Base-by-base conservation (phyloP, 1,284 basidiomycete species). In the Ganoderma meredithae region DNA sequence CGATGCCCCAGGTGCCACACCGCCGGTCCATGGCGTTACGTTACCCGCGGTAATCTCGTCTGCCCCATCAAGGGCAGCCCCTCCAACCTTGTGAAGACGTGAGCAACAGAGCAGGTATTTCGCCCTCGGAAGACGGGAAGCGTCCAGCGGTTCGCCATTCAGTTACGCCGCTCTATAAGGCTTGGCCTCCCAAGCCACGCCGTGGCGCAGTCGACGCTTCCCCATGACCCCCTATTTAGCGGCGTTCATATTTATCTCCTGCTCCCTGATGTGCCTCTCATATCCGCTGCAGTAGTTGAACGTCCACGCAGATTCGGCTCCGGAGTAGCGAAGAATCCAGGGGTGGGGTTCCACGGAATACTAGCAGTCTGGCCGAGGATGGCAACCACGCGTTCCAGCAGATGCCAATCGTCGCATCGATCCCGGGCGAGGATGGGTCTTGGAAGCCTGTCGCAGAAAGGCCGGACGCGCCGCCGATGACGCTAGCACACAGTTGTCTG, bases 241-340 rank as follows among this genome's bases (percentile, higher is more conserved):
- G 22, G 13, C 40, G 40, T 60, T 39, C 58, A 40, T 40, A 60
- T 60, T 22, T 52, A 40, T 60, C 39, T 39, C 31, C 27, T 15
- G 31, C 39, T 40, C 36, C n/a, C 22, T 60, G 58, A 39, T 39
- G 36, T 40, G n/a, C 39, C 40, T 60, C 39, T 9, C 33, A 33
- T 19, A 19, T 19, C 60, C 60, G 25, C 59, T 44, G 4, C 41
- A 7, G 36, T 22, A 25, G 44, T n/a, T 22, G 39, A 62, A 65
- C 59, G 63, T 63, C 10, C 40, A 53, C 60, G 63, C 67, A 60
- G 36, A 22, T 40, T 66, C 71, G 69, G 71, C 60, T 53, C 71
- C 71, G 71, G 67, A 64, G 55, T 33, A 61, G 71, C 71, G 71
- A 66, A 60, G 71, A 66, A 56, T 68, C 71, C 64, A 63, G 27